Evolutionary conservation across 1,284 basidiomycete species (phyloP).

Genomic region (Ustilago esculenta): DNA sequence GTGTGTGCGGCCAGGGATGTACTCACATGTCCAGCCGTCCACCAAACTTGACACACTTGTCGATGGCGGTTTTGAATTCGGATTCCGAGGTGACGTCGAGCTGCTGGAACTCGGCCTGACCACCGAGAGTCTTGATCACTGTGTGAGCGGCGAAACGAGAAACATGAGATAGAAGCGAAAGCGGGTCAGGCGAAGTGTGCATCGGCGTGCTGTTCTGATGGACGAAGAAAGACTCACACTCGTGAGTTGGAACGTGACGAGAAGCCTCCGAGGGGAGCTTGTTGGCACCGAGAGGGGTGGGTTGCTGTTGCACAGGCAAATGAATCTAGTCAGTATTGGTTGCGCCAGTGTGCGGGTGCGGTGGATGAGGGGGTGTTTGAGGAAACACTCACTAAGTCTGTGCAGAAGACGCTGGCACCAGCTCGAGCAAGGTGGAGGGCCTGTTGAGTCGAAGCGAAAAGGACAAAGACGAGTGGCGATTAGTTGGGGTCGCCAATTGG

Average conservation of each 20-base stretch:
- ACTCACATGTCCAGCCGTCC: constrained; percentile 33
- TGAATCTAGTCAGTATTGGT: too few species aligned
- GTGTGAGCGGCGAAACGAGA: not conserved
- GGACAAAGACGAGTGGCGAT: too few species aligned
- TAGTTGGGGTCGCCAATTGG: not conserved
- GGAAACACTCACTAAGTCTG: constrained; percentile 16
- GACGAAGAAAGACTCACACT: too few species aligned
- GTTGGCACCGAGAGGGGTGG: constrained; percentile 25
- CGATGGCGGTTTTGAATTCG: constrained; percentile 37
- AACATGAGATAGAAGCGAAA: too few species aligned
- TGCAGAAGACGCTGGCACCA: constrained; percentile 41
- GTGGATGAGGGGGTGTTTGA: too few species aligned
- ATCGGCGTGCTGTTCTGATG: too few species aligned
- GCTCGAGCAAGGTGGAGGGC: constrained; percentile 24
- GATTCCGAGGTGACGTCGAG: constrained; percentile 44
- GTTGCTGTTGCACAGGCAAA: constrained; percentile 12
- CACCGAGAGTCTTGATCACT: constrained; percentile 42
- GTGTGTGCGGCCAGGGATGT: not conserved
- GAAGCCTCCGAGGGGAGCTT: constrained; percentile 12
- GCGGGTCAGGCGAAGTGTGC: too few species aligned
- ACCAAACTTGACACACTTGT: constrained; percentile 21
- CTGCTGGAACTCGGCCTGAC: constrained; percentile 37
- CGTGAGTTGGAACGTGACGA: constrained; percentile 35
- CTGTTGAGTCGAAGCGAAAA: too few species aligned
- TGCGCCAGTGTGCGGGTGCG: too few species aligned